A percentile compares a stretch with the other conserved stretches of the same genome.
phyloP scores from a whole-genome alignment of 2,329 filamentous ascomycete genomes.

The Coniochaeta sp. region DNA sequence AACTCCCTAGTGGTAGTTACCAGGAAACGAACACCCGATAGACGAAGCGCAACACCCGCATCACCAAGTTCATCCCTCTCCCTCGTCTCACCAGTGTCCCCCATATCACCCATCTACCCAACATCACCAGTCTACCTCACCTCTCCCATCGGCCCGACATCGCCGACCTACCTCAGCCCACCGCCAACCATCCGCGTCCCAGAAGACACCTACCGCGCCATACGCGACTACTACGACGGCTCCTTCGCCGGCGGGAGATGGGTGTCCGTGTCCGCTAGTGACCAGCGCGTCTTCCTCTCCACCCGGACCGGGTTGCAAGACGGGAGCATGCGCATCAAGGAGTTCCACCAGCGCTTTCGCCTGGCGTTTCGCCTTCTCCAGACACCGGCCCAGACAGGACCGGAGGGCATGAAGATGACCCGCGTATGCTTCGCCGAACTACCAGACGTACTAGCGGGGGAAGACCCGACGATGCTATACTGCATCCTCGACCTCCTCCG shows the following conservation, averaged over 20 bases:
- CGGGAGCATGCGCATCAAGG: background rate
- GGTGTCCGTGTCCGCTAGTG: background rate
- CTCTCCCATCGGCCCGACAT: background rate
- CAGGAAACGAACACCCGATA: background rate
- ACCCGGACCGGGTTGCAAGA: background rate
- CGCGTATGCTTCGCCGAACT: slow-evolving; percentile 10
- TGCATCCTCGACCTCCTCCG: slow-evolving; percentile 4
- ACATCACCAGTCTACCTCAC: background rate
- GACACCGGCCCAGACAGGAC: slow-evolving; percentile 1
- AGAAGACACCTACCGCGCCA: slow-evolving; percentile 8
- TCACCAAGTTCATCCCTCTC: background rate
- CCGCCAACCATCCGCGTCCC: slow-evolving; percentile 1
- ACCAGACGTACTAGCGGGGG: slow-evolving; percentile 2
- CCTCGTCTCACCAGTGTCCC: background rate
- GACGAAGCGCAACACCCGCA: background rate
- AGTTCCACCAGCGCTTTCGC: slow-evolving; percentile 10
- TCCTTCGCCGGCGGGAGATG: slow-evolving; percentile 6
- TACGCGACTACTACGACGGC: slow-evolving; percentile 9
- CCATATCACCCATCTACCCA: background rate
- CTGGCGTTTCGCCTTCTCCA: slow-evolving; percentile 6
- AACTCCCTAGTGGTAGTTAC: background rate
- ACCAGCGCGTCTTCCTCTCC: slow-evolving; percentile 1
- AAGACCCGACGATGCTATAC: slow-evolving; percentile 8
- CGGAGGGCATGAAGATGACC: slow-evolving; percentile 8
- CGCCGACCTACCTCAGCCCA: background rate